Evolutionary conservation across 176 grass and related monocot species (phyloP).

Genomic region (Typha latifolia): DNA sequence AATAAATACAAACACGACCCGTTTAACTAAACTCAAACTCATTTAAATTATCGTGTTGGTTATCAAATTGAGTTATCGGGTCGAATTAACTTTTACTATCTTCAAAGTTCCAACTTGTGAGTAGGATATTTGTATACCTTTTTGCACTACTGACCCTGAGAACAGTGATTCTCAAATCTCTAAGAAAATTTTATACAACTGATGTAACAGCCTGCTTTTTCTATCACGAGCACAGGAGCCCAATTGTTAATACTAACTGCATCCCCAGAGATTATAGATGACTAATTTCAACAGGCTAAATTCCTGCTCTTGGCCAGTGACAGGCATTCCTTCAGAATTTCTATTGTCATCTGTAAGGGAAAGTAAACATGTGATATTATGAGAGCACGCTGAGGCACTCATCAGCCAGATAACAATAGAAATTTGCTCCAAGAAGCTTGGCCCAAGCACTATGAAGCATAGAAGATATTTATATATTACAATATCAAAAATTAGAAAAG

Average conservation of each 20-base stretch:
- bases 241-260: too few species aligned
- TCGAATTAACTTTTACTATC: too few species aligned
- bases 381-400: background rate
- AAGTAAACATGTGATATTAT: background rate
- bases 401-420: background rate
- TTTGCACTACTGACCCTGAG: too few species aligned
- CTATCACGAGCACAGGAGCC: too few species aligned
- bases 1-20: too few species aligned
- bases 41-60: too few species aligned
- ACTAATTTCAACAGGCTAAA: background rate
- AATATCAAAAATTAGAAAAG: background rate
- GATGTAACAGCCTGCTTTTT: background rate
- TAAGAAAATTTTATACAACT: background rate
- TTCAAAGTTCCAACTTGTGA: too few species aligned
- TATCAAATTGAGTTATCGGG: too few species aligned
- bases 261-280: too few species aligned
- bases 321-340: background rate
- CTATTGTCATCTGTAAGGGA: background rate
- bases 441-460: background rate
- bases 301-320: background rate
- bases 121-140: too few species aligned
- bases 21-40: too few species aligned
- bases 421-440: background rate
- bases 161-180: background rate
- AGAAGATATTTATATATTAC: background rate